phyloP scores from a whole-genome alignment of 2,329 filamentous ascomycete species.

The Stemphylium lycopersici region DNA sequence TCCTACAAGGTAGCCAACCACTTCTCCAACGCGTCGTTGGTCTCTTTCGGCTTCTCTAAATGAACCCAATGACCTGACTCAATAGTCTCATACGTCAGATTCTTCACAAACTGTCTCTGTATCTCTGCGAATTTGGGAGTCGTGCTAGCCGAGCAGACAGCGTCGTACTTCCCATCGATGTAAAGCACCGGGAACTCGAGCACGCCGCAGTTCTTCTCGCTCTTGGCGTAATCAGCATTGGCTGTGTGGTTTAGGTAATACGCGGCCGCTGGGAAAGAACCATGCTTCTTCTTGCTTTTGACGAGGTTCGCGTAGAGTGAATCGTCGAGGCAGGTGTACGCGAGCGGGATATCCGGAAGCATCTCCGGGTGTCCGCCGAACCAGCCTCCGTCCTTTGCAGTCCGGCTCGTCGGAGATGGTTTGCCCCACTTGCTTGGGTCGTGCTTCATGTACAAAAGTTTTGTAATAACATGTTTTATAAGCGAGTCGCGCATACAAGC shows the following conservation, averaged over 20 bases:
- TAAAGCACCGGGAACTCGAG: conserved; percentile 48
- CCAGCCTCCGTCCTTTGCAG: conserved; percentile 39
- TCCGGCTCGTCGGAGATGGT: conserved; percentile 23
- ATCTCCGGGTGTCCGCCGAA: conserved; percentile 36
- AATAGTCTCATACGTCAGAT: conserved; percentile 55
- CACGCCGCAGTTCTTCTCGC: conserved; percentile 44
- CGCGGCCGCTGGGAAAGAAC: conserved; percentile 48
- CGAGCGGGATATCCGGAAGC: conserved; percentile 40
- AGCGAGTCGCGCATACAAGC: too few relatives aligned
- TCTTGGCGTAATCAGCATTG: conserved; percentile 52
- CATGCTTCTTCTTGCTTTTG: conserved; percentile 49
- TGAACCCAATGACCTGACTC: conserved; percentile 42
- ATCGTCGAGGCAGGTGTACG: conserved; percentile 36
- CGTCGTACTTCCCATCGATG: conserved; percentile 50
- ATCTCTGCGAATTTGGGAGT: conserved; percentile 44
- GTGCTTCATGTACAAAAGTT: conserved; percentile 30
- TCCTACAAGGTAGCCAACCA: conserved; percentile 22
- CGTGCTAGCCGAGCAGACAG: conserved; percentile 38
- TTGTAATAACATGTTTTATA: too few relatives aligned
- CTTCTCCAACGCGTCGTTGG: conserved; percentile 30
- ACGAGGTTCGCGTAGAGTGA: conserved; percentile 36
- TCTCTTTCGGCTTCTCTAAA: conserved; percentile 35
- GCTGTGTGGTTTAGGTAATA: conserved; percentile 54
- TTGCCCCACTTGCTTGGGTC: conserved; percentile 33
- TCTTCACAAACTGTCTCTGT: conserved; percentile 44